These are phyloP conservation scores for Phytophthora idaei DNA, from an alignment of 352 stramenopile genomes.

Conservation along the genomic window DNA sequence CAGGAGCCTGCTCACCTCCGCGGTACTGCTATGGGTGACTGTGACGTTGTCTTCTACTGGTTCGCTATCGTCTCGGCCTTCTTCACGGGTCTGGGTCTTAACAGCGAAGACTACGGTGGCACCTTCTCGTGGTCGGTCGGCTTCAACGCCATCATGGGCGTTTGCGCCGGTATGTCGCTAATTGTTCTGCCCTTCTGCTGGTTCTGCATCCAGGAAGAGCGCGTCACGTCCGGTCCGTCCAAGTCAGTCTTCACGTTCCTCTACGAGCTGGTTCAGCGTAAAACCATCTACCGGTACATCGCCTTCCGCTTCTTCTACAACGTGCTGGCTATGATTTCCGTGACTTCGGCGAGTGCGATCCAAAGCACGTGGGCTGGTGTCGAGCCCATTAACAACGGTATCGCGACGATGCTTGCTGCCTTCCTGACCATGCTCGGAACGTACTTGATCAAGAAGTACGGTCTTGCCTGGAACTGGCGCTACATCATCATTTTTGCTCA, in stretches of 20 bases:
- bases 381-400: conserved; percentile 63
- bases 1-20: conserved; percentile 47
- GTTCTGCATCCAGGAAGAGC: conserved; percentile 57
- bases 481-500: conserved; percentile 47
- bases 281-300: conserved; percentile 57
- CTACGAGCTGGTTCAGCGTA: conserved; percentile 52
- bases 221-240: conserved; percentile 27
- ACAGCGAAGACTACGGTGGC: conserved; percentile 56
- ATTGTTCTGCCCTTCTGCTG: conserved; percentile 46
- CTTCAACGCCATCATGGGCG: conserved; percentile 62
- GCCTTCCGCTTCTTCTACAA: conserved; percentile 62
- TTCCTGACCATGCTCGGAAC: conserved; percentile 51
- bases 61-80: conserved; percentile 49
- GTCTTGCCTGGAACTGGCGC: conserved; percentile 61
- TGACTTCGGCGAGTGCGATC: conserved; percentile 58
- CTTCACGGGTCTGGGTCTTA: conserved; percentile 55
- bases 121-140: conserved; percentile 61
- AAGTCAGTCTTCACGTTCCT: conserved; percentile 46
- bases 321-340: conserved; percentile 53
- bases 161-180: conserved; percentile 43
- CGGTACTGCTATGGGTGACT: conserved; percentile 47
- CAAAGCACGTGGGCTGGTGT: conserved; percentile 63
- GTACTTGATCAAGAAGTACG: conserved; percentile 43
- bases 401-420: conserved; percentile 53
- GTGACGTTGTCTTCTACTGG: conserved; percentile 41